Percentiles rank a stretch among this genome's conserved stretches.
Evolutionary conservation across 148 eudicot species (phyloP).

Genomic region (Rhododendron williamsianum): DNA sequence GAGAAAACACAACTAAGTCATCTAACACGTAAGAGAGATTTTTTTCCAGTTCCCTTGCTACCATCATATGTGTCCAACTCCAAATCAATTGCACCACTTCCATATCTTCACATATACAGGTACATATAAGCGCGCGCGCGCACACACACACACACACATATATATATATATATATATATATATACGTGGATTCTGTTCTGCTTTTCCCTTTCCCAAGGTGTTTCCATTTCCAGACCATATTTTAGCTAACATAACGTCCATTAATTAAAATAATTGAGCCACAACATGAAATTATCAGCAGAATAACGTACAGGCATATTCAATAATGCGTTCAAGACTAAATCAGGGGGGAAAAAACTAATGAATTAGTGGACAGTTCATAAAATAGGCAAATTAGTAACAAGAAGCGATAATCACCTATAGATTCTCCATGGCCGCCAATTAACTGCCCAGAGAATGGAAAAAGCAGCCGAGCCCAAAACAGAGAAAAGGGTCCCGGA

Average conservation of each 20-base stretch:
- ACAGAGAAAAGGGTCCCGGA: constrained; percentile 66
- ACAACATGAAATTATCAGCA: background rate
- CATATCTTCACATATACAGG: too few relatives aligned
- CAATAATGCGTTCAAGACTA: background rate
- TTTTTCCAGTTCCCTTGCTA: background rate
- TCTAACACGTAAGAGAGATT: background rate
- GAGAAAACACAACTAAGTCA: background rate
- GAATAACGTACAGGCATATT: background rate
- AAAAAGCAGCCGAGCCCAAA: constrained; percentile 64
- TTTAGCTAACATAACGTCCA: background rate
- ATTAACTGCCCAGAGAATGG: constrained; percentile 90
- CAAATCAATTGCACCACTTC: background rate
- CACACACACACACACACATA: too few relatives aligned
- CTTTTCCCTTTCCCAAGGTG: background rate
- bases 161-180: too few relatives aligned
- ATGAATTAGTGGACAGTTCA: background rate
- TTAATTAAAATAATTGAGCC: background rate
- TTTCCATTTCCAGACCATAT: background rate
- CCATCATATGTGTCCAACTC: background rate
- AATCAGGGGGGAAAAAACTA: background rate
- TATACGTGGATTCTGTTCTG: too few relatives aligned
- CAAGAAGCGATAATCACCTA: constrained; percentile 34
- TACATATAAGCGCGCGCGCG: background rate
- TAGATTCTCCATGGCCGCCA: constrained; percentile 99
- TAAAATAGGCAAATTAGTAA: background rate